phyloP scores from a whole-genome alignment of 1,284 basidiomycete genomes.

The Puccinia polysora region DNA sequence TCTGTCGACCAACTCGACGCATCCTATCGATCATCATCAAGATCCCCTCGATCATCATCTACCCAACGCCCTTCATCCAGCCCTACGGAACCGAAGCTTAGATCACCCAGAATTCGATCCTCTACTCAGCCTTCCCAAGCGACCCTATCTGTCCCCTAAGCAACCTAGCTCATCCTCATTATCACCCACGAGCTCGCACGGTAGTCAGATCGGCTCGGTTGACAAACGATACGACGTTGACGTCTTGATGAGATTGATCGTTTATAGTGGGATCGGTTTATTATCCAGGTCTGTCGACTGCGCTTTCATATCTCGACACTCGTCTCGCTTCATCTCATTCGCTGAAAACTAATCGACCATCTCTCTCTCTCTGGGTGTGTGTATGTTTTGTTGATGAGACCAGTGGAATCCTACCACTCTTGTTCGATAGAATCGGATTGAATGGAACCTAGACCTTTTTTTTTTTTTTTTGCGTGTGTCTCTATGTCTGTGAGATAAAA shows the following conservation, averaged over 20 bases:
- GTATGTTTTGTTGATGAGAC: background rate
- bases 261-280: slow-evolving; percentile 37
- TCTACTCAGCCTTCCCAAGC: background rate
- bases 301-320: background rate
- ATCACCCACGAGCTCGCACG: too few species aligned
- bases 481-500: too few species aligned
- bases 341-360: background rate
- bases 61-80: background rate
- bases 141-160: background rate
- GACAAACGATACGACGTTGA: slow-evolving; percentile 37
- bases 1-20: too few species aligned
- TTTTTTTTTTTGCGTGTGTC: too few species aligned
- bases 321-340: background rate
- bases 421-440: slow-evolving; percentile 1
- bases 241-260: slow-evolving; percentile 38
- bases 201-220: too few species aligned
- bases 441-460: background rate
- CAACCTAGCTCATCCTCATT: background rate
- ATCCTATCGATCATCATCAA: background rate
- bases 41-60: background rate
- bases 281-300: slow-evolving; percentile 27
- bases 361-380: background rate
- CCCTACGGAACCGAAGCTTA: background rate
- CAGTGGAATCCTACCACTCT: slow-evolving; percentile 8
- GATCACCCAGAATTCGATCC: background rate